Evolutionary conservation across 2,329 filamentous ascomycete species (phyloP), one percentile per base, ranked within the genome.

Genomic region (Alternaria brassicicola): DNA sequence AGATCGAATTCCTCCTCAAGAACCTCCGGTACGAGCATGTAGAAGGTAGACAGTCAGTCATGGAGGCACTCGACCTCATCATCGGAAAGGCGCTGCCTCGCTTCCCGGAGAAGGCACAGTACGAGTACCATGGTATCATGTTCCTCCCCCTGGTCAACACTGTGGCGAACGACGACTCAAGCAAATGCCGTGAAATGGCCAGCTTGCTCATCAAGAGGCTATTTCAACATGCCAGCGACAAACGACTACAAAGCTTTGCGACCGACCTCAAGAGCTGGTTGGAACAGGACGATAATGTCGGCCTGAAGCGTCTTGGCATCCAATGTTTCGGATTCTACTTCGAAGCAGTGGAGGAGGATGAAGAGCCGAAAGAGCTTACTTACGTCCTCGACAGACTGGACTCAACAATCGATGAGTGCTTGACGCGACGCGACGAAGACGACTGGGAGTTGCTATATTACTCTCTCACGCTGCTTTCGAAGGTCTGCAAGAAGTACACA

Each of bases 11-110:
- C 74, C 83, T 99, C 47, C 86, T 96, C 48, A 91, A 91, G 69
- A 99, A 99, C 71, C 82, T 99, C 64, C 89, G 94, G 59, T 99
- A 97, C 75, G 88, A 94, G 41, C 88, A 96, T 69, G 88, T 93
- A 66, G 91, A 95, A 59, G 95, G 95, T 26, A 86, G 96, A 35
- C 84, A 97, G 60, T 97, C 93, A 1, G 92, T 97, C 26, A 92
- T 99, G 86, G 95, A 99, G 78, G 88, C 94, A 3, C 84, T 97
- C 43, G 89, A 97, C 72, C 83, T 93, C 41, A 82, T 99, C n/a
- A 82, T 98, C 21, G 88, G 86, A 63, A 98, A 97, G 78, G 89
- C 67, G 2, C 28, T 71, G n/a, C 64, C 68, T 15, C 58, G 64
- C 7, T 70, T 93, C 4, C 89, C 90, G 0, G 86, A 92, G 36